Conservation (phyloP, 2,329 filamentous ascomycete species). For the Sarocladium brachiariae region DNA sequence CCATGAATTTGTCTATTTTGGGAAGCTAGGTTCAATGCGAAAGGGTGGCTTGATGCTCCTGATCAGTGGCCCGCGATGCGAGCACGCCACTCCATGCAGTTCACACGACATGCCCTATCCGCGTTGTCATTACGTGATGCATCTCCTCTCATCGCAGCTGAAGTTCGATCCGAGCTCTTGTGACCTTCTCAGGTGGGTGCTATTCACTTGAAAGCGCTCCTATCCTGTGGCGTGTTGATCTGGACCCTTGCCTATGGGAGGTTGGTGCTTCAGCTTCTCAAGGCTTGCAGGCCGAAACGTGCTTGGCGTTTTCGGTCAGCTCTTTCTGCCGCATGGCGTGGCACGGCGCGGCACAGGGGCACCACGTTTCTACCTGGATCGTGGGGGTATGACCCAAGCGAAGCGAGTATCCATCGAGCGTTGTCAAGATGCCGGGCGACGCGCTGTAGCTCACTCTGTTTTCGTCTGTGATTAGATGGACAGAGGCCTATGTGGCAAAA, state of each 20-base stretch:
- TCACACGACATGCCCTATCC: neutral
- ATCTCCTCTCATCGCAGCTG: neutral
- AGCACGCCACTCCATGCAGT: neutral
- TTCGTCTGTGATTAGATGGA: too few relatives aligned
- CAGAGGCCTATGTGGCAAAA: too few relatives aligned
- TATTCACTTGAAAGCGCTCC: too few relatives aligned
- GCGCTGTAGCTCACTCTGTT: too few relatives aligned
- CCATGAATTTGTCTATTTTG: neutral
- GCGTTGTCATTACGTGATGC: neutral
- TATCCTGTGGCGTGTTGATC: too few relatives aligned
- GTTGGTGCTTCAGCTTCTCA: too few relatives aligned
- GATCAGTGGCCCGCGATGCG: neutral
- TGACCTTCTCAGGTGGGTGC: too few relatives aligned
- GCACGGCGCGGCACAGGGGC: conserved; percentile 2
- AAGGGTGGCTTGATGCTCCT: neutral
- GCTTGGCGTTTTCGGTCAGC: conserved; percentile 5
- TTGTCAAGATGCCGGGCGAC: too few relatives aligned
- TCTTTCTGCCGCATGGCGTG: neutral
- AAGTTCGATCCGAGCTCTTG: too few relatives aligned
- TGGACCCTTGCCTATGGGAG: too few relatives aligned
- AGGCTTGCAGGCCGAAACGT: neutral
- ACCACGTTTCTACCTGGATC: neutral
- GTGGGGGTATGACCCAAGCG: neutral
- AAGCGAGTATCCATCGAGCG: too few relatives aligned
- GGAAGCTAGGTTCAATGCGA: neutral